Evolutionary conservation across 1,284 basidiomycete species (phyloP), one percentile per base, ranked within the genome.

Genomic region (Schizophyllum commune): DNA sequence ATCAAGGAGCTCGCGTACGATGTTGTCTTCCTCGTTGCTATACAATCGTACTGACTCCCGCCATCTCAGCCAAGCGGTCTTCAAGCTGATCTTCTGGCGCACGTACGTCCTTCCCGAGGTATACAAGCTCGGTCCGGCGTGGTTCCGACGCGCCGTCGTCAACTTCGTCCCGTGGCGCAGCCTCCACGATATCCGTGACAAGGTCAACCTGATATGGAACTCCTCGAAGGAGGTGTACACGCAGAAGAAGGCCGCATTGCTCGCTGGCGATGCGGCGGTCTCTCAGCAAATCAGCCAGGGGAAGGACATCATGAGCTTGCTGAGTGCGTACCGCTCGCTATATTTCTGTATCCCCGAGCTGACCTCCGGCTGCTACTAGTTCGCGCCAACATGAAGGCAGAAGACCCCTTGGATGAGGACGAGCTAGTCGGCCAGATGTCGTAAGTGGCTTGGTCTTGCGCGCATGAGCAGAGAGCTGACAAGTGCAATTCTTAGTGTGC

Each of bases 261-360:
- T 11, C 2, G 39, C 39, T 47, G 39, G 39, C 17, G 74, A 74
- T 1, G 61, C 81, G 5, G 66, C 64, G 27, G 75, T 75, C 0
- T 73, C 78, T 33, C 70, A 74, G 17, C 71, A 77, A 57, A 64
- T 76, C 34, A 74, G 72, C 1, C 66, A 66, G 39, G 77, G 75
- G 19, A 79, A 77, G 57, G 79, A 82, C 67, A 74, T 82, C 55
- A 72, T 82, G 58, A 81, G 77, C 60, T 73, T 77, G 58, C 66
- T 82, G 11, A 70, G 79, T 78, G 64, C 27, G 75, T 32, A 27
- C 27, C 5, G 5, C 5, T 27, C 3, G 5, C 27, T 27, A 32
- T 52, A 20, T 2, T 27, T 27, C 53, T 21, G 3, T 13, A 11
- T 11, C 19, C 4, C 9, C 11, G 20, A 17, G 8, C 39, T 47